Percentiles rank a stretch among this genome's conserved stretches.
phyloP scores from a whole-genome alignment of 2,329 filamentous ascomycete genomes.

The Diaporthe ampelina region DNA sequence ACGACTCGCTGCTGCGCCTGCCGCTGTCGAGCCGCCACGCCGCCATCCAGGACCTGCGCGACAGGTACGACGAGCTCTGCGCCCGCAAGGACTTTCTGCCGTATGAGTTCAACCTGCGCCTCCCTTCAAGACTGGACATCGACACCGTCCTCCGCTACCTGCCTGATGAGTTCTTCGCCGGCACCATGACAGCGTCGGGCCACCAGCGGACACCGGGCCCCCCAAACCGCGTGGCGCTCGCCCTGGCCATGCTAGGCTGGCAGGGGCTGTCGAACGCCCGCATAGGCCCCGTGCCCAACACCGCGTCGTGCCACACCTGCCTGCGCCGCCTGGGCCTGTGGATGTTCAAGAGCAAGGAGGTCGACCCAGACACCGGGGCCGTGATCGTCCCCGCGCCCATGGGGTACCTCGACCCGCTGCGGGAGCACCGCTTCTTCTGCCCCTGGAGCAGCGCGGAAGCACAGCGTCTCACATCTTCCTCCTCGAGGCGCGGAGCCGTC shows the following conservation, averaged over 20 bases:
- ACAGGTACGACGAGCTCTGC: constrained; percentile 76
- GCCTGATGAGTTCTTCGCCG: constrained; percentile 67
- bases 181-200: constrained; percentile 38
- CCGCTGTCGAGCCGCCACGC: constrained; percentile 73
- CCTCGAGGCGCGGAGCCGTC: constrained; percentile 43
- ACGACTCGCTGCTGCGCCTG: constrained; percentile 74
- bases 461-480: constrained; percentile 64
- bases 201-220: constrained; percentile 35
- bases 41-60: constrained; percentile 70
- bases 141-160: constrained; percentile 65
- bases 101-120: constrained; percentile 72
- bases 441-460: constrained; percentile 79
- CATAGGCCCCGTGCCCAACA: constrained; percentile 75
- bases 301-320: constrained; percentile 87
- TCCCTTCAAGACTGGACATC: constrained; percentile 67
- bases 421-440: constrained; percentile 86
- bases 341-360: constrained; percentile 87
- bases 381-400: constrained; percentile 73
- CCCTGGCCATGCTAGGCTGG: constrained; percentile 82
- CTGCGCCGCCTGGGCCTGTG: constrained; percentile 91
- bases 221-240: constrained; percentile 74
- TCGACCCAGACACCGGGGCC: constrained; percentile 64
- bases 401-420: constrained; percentile 76
- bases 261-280: constrained; percentile 71
- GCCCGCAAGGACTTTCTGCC: constrained; percentile 68